Base-by-base conservation (phyloP, 345 rosid species). In the Fremontodendron californicum region DNA sequence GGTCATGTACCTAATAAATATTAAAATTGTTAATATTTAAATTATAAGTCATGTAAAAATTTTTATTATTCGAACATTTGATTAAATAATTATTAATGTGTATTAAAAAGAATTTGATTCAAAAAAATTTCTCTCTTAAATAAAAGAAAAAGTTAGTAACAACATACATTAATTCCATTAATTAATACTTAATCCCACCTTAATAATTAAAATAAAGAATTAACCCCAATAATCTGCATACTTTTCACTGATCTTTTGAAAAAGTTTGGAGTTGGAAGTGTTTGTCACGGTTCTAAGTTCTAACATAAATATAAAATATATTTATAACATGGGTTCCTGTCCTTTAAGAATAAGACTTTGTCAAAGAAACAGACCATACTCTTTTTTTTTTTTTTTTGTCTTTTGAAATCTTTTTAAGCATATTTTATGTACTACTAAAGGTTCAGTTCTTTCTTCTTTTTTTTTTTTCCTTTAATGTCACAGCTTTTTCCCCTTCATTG, bases 231-330 rank as follows among this genome's bases (percentile, higher is more conserved):
- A 43, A 67, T 67, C 51, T 9, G 12, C n/a, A 5, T 4, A 5
- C 54, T 67, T 67, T 42, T 40, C 39, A 23, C 31, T 21, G 1
- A 42, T 71, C 29, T 19, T 72, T 73, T 73, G n/a, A 72, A 45
- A 19, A 71, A 46, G 54, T 37, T 69, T 19, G 55, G 11, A 70
- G 39, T 46, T 46, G 57, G 39, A 29, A 73, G 75, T 60, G 75
- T 73, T 73, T 35, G 78, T 81, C 80, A 58, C 63, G 23, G 73
- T 48, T 74, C 80, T 58, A 73, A 73, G 69, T 46, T 64, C 27
- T 35, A 76, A 48, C 3, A 27, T 19, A 58, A 27, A 18, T 27
- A 66, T 39, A 39, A 35, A 55, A 55, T 0, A 55, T 45, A 45
- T 12, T 57, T 57, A 57, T 18, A 71, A 76, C 79, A 71, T 71